Evolutionary conservation across 2,329 filamentous ascomycete genomes (phyloP).

Genomic region (Phyllosticta citribraziliensis): DNA sequence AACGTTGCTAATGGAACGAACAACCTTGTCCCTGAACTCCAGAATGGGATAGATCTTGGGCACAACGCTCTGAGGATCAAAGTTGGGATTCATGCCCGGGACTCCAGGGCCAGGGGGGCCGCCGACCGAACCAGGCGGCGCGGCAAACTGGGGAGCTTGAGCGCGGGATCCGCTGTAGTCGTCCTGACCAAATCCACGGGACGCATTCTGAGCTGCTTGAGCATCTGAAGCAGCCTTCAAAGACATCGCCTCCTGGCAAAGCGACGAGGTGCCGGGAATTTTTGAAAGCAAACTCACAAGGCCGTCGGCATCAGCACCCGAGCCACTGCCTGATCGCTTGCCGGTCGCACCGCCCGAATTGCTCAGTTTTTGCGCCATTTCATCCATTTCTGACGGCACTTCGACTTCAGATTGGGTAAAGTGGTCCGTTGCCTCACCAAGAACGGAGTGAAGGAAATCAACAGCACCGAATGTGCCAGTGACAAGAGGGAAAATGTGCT

Average conservation of each 20-base stretch:
- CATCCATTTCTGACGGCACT: conserved; percentile 29
- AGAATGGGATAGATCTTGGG: conserved; percentile 86
- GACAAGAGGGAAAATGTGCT: conserved; percentile 41
- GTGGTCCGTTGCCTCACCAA: conserved; percentile 41
- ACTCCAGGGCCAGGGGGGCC: conserved; percentile 43
- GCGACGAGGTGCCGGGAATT: conserved; percentile 50
- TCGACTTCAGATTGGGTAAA: conserved; percentile 36
- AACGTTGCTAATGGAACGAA: conserved; percentile 72
- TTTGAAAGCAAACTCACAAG: conserved; percentile 65
- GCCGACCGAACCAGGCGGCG: conserved; percentile 34
- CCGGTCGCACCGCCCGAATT: conserved; percentile 27
- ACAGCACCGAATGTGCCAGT: conserved; percentile 47
- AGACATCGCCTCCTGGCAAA: conserved; percentile 36
- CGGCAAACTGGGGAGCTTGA: conserved; percentile 26
- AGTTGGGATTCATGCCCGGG: conserved; percentile 63
- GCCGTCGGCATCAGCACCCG: conserved; percentile 23
- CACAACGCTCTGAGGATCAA: conserved; percentile 49
- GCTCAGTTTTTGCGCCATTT: conserved; percentile 35
- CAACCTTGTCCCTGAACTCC: conserved; percentile 86
- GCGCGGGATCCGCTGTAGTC: conserved; percentile 28
- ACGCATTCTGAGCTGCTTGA: conserved; percentile 33
- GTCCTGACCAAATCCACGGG: conserved; percentile 30
- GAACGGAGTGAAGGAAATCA: conserved; percentile 41
- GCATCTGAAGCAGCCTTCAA: conserved; percentile 39
- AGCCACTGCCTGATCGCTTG: conserved; percentile 22